A percentile compares a stretch with the other conserved stretches of the same genome.
phyloP scores from a whole-genome alignment of 2,329 filamentous ascomycete genomes.

The Aspergillus pseudonomiae region DNA sequence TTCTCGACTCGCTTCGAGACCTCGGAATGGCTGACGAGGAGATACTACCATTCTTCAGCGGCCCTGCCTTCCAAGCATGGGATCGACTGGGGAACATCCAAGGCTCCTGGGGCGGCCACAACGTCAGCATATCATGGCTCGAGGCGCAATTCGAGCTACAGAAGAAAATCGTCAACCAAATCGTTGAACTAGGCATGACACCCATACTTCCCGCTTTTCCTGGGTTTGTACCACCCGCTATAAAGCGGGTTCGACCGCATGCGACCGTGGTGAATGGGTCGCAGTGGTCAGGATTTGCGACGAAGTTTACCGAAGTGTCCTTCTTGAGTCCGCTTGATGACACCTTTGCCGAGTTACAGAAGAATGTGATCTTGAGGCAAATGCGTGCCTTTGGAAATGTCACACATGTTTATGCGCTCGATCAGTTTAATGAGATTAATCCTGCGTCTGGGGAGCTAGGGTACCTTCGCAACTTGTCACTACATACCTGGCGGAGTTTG shows the following conservation, averaged over 20 bases:
- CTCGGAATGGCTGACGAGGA: constrained; percentile 50
- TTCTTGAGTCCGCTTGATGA: not conserved
- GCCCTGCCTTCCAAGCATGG: constrained; percentile 57
- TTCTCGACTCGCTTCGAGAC: constrained; percentile 52
- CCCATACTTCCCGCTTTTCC: not conserved
- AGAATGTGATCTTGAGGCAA: not conserved
- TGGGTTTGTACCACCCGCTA: not conserved
- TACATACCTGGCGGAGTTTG: constrained; percentile 26
- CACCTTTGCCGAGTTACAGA: not conserved
- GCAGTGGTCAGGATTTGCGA: not conserved
- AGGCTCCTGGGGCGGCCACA: constrained; percentile 51
- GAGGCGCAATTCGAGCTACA: not conserved
- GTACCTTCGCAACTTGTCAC: not conserved
- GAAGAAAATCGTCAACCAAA: not conserved
- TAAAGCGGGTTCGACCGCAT: not conserved
- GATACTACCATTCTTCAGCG: constrained; percentile 52
- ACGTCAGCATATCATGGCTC: too few relatives aligned
- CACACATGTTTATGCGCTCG: not conserved
- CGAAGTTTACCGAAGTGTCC: constrained; percentile 5
- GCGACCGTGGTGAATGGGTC: not conserved
- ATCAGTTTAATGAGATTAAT: not conserved
- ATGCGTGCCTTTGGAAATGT: not conserved
- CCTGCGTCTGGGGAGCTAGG: not conserved
- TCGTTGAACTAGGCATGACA: not conserved
- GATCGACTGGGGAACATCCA: constrained; percentile 60